Evolutionary conservation across 2,329 filamentous ascomycete genomes (phyloP), one percentile per base, ranked within the genome.

Genomic region (Claviceps fusiformis): DNA sequence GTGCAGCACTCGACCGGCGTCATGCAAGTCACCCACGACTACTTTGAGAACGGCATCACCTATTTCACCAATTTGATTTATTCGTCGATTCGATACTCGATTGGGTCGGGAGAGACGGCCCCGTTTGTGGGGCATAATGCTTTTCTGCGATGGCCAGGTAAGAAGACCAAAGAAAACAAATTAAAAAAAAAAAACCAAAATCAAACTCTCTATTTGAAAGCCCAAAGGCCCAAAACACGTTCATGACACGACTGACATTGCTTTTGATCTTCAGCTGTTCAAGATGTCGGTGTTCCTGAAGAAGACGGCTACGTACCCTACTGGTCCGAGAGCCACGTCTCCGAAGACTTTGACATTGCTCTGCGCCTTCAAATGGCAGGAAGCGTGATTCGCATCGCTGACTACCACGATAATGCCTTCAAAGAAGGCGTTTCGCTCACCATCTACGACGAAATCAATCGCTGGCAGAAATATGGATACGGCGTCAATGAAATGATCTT

Each of bases 41-140:
- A 82, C 69, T 90, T 90, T 61, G 87, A 91, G 68, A 85, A 84
- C 53, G 70, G 71, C 17, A 86, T 88, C 62, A 87, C 85, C 1
- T 90, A 86, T 71, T 89, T 90, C 70, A 90, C 86, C 46, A 83
- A 89, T 63, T 76, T 90, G 53, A 81, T 90, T 61, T 91, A 89
- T 71, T 83, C 80, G 0, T 80, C 83, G 39, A 89, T 89, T 62
- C 75, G 78, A 31, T 89, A 83, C 63, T 80, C 82, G 24, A 84
- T 89, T 33, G 79, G 81, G 7, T 84, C 80, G 52, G 86, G 86
- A 5, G 86, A 90, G 54, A 79, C 85, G 7, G 82, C 85, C 0
- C 85, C 85, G 0, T 89, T 89, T 61, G 86, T 89, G 58, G 86
- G 86, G 0, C 86, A 89, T 72, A 89, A 89, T 63, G 86, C 86